phyloP scores from a whole-genome alignment of 495 filamentous ascomycete species.

The Aspergillus ellipticus region DNA sequence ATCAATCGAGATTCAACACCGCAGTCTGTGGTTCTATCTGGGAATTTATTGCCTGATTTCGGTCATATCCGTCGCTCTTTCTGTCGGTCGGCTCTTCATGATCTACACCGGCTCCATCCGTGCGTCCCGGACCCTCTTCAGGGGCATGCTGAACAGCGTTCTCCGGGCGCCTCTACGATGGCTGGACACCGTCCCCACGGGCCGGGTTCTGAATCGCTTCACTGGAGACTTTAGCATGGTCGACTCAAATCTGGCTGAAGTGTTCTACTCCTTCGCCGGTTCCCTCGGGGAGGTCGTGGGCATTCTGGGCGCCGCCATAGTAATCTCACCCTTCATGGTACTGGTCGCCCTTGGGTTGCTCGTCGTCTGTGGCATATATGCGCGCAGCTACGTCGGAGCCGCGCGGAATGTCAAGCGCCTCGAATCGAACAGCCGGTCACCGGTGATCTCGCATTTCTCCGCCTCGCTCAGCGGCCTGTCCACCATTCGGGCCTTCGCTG shows the following conservation, averaged over 20 bases:
- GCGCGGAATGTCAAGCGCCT: conserved; percentile 75
- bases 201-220: conserved; percentile 76
- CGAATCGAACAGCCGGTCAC: conserved; percentile 68
- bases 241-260: conserved; percentile 60
- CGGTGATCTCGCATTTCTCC: conserved; percentile 74
- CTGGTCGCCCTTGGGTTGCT: conserved; percentile 12
- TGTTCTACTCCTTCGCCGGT: conserved; percentile 53
- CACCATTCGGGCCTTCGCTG: conserved; percentile 73
- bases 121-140: conserved; percentile 64
- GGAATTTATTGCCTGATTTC: not conserved
- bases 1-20: not conserved
- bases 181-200: conserved; percentile 78
- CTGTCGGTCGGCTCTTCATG: not conserved
- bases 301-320: conserved; percentile 28
- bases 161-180: conserved; percentile 69
- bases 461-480: conserved; percentile 65
- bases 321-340: conserved; percentile 30
- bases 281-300: conserved; percentile 31
- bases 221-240: conserved; percentile 72
- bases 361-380: conserved; percentile 35
- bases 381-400: conserved; percentile 55
- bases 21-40: not conserved
- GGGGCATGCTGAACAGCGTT: conserved; percentile 58
- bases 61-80: not conserved
- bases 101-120: conserved; percentile 26